Percentiles rank a stretch among this genome's conserved stretches.
phyloP scores from a whole-genome alignment of 768 basidiomycete genomes.

The Glaciozyma martinii region DNA sequence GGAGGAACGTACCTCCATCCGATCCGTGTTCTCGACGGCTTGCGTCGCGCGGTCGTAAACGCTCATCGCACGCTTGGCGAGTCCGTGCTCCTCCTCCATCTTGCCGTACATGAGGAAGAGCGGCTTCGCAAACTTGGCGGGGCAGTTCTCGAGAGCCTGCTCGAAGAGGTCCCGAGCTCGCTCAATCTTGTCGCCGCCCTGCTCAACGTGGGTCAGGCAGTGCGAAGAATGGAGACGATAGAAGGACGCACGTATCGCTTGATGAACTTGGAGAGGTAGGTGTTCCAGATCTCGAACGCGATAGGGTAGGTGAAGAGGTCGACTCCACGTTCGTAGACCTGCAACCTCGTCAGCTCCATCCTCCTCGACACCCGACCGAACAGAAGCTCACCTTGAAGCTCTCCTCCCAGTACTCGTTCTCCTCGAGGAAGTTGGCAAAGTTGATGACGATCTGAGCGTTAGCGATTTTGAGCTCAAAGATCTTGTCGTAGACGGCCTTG shows the following conservation, averaged over 20 bases:
- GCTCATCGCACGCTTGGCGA: conserved; percentile 91
- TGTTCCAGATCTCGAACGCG: conserved; percentile 98
- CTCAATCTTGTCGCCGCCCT: conserved; percentile 91
- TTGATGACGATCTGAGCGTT: conserved; percentile 97
- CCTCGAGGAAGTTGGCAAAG: conserved; percentile 92
- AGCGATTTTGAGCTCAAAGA: conserved; percentile 89
- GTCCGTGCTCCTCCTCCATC: conserved; percentile 86
- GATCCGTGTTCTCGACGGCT: conserved; percentile 78
- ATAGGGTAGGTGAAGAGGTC: conserved; percentile 96
- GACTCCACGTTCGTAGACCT: conserved; percentile 94
- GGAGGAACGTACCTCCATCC: conserved; percentile 66
- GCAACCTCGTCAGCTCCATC: neutral
- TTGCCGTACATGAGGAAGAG: conserved; percentile 94
- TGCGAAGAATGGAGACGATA: neutral
- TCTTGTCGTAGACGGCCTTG: conserved; percentile 90
- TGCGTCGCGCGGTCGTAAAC: conserved; percentile 88
- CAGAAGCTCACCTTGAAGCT: conserved; percentile 69
- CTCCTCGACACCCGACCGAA: neutral
- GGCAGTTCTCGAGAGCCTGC: conserved; percentile 93
- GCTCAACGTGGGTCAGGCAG: neutral
- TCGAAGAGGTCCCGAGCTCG: conserved; percentile 96
- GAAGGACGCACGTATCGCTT: conserved; percentile 73
- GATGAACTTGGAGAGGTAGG: conserved; percentile 91
- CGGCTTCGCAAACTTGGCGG: conserved; percentile 86
- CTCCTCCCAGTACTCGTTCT: conserved; percentile 96